Base-by-base conservation (phyloP, 192 early-diverging fungal genomes). In the Coemansia aciculifera region DNA sequence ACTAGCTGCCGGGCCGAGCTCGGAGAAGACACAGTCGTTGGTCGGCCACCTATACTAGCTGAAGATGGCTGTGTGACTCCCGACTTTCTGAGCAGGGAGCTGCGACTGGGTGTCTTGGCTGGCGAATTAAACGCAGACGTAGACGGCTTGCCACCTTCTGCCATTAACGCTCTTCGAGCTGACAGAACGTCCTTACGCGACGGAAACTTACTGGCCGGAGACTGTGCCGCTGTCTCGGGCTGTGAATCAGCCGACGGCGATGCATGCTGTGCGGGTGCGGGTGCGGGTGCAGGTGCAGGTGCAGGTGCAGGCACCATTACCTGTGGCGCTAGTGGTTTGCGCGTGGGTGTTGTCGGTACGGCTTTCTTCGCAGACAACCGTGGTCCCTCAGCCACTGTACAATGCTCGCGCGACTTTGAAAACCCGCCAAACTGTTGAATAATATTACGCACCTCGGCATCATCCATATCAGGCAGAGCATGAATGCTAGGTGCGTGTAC, bases 161-260 rank as follows among this genome's bases (percentile, higher is more conserved):
- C 46, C 62, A 54, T 72, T 51, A 81, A 38, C 0, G 79, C 79
- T 1, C 74, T 51, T 31, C 79, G 63, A 10, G 79, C 79, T 19
- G 79, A 81, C 29, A 73, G 61, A 13, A 81, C 79, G 31, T 81
- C 79, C 19, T 51, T 66, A 13, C 61, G 71, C 8, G 79, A 81
- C 13, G 79, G 79, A 39, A 81, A 81, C 46, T 44, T 61, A 36
- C 40, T 80, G 32, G 65, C n/a, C 1, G 40, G 42, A 21, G 71
- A 51, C 10, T 51, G 36, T 6, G 44, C 17, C 44, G 39, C 31
- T 19, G 23, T 19, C 21, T 39, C 54, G 38, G 38, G 38, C 21
- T 19, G 37, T 3, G 24, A 38, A 44, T 24, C 54, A 2, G 54
- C 29, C 13, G 54, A 57, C 15, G 54, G 54, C 11, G 54, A 57